Evolutionary conservation across 345 rosid species (phyloP).

Genomic region (Eucalyptus lansdowneana): DNA sequence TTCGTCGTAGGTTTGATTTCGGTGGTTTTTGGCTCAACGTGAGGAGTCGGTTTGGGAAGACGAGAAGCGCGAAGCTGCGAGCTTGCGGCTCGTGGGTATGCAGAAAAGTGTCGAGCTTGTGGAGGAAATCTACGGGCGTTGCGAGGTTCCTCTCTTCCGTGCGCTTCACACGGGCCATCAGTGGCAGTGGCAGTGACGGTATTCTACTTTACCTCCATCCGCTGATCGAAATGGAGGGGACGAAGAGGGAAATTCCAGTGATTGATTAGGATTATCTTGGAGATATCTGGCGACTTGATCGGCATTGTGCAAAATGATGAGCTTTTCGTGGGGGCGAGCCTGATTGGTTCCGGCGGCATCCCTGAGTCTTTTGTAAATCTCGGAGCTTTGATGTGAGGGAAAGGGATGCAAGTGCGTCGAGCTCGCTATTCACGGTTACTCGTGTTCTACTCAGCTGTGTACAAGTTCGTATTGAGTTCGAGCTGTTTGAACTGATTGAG

Average conservation of each 20-base stretch:
- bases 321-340: neutral
- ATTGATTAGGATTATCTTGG: neutral
- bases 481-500: neutral
- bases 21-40: neutral
- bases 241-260: neutral
- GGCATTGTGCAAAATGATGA: neutral
- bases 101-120: neutral
- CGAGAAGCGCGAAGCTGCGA: neutral
- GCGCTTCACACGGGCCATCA: neutral
- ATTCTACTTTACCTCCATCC: neutral
- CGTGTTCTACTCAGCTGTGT: neutral
- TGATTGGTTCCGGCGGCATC: neutral
- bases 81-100: neutral
- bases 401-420: neutral
- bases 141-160: neutral
- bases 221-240: neutral
- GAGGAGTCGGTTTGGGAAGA: neutral
- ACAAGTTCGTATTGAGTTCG: neutral
- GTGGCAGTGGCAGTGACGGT: neutral
- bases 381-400: neutral
- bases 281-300: neutral
- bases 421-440: neutral
- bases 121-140: neutral
- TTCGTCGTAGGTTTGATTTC: neutral
- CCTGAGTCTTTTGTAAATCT: neutral